Conservation (phyloP, 306 rosid genomes). For the Phaseolus lunatus region DNA sequence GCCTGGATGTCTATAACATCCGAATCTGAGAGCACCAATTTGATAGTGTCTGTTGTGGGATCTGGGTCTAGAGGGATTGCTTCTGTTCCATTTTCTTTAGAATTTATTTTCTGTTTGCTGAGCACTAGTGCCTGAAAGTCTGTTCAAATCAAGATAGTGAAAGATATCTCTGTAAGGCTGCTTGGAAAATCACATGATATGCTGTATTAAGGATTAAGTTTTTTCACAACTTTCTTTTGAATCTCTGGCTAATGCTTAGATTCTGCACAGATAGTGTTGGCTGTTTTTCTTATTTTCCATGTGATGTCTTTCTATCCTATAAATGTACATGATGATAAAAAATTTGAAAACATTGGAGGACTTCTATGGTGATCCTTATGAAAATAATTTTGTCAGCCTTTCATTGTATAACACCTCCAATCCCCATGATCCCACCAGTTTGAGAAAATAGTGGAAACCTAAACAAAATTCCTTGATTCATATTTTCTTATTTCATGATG, state of each 20-base stretch:
- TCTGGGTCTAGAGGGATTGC: constrained; percentile 9
- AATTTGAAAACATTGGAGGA: neutral
- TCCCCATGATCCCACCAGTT: constrained; percentile 2
- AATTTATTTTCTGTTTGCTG: neutral
- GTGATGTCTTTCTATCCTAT: neutral
- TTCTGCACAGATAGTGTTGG: neutral
- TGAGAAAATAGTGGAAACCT: constrained; percentile 16
- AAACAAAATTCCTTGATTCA: neutral
- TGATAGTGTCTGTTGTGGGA: neutral
- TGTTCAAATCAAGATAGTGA: constrained; percentile 15
- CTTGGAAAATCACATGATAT: neutral
- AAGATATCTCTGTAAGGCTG: neutral
- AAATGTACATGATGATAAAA: neutral
- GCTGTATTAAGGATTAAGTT: neutral
- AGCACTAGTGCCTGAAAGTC: neutral
- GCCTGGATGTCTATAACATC: neutral
- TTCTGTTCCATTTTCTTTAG: constrained; percentile 8
- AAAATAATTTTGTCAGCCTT: neutral
- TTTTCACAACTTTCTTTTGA: neutral
- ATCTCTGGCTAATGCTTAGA: neutral
- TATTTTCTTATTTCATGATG: neutral
- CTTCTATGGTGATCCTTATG: neutral
- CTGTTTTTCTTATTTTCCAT: constrained; percentile 2
- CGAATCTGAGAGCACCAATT: neutral
- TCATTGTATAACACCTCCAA: neutral